phyloP scores from a whole-genome alignment of 148 eudicot genomes.

The Silene conica region DNA sequence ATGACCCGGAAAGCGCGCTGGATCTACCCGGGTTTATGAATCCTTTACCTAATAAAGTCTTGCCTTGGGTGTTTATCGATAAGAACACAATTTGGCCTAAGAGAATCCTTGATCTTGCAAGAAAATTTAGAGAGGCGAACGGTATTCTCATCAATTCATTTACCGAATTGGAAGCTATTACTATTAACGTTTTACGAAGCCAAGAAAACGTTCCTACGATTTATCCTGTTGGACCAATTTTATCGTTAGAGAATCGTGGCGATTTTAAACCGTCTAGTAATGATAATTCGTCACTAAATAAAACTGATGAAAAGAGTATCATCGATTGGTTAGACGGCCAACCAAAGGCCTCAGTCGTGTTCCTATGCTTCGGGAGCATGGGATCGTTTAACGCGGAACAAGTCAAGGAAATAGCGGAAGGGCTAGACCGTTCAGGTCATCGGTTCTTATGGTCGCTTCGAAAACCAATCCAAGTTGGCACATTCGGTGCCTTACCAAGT shows the following conservation, averaged over 20 bases:
- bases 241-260: conserved; percentile 9
- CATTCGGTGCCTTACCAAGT: background rate
- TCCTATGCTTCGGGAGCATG: conserved; percentile 52
- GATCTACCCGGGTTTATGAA: conserved; percentile 25
- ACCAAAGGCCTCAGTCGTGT: conserved; percentile 43
- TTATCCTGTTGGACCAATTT: conserved; percentile 47
- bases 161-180: conserved; percentile 27
- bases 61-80: conserved; percentile 18
- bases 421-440: conserved; percentile 35
- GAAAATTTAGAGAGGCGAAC: conserved; percentile 27
- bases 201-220: conserved; percentile 21
- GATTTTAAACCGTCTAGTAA: background rate
- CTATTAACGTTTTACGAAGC: conserved; percentile 17
- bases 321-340: conserved; percentile 49
- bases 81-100: conserved; percentile 24
- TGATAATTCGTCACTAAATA: background rate
- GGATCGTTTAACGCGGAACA: conserved; percentile 39
- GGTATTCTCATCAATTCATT: conserved; percentile 51
- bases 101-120: background rate
- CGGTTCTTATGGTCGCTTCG: conserved; percentile 44
- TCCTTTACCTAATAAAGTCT: conserved; percentile 22
- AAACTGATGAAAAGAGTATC: conserved; percentile 8
- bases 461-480: conserved; percentile 21
- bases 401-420: conserved; percentile 45
- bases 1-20: conserved; percentile 1